Percentiles rank a stretch among this genome's conserved stretches.
These are phyloP conservation scores for Saussurea involucrata DNA, from an alignment of 129 eudicot genomes.

Conservation along the genomic window DNA sequence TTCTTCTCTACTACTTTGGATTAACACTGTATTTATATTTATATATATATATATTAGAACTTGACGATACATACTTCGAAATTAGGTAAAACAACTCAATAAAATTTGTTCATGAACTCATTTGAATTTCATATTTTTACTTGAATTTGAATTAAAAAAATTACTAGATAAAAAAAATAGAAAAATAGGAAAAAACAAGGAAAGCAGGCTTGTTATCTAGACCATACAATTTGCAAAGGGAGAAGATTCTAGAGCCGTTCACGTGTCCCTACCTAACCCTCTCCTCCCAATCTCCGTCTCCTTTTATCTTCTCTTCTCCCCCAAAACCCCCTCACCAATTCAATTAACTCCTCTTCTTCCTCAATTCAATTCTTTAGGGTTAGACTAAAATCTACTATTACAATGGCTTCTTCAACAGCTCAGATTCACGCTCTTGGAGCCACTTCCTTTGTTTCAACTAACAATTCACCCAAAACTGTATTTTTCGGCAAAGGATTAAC, in stretches of 20 bases:
- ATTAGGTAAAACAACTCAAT: too few species aligned
- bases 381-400: background rate
- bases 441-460: conserved; percentile 22
- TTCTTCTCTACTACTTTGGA: too few species aligned
- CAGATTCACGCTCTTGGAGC: conserved; percentile 60
- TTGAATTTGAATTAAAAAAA: too few species aligned
- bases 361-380: background rate
- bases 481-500: conserved; percentile 60
- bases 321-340: conserved; percentile 5
- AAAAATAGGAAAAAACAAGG: background rate
- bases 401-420: conserved; percentile 69
- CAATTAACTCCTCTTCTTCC: background rate
- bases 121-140: too few species aligned
- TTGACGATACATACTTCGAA: too few species aligned
- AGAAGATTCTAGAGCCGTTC: conserved; percentile 30
- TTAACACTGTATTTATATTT: too few species aligned
- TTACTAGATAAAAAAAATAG: too few species aligned
- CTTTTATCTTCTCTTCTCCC: conserved; percentile 21
- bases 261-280: conserved; percentile 41
- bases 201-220: background rate
- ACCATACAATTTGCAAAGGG: conserved; percentile 4
- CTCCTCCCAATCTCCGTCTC: conserved; percentile 36
- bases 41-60: too few species aligned
- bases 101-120: too few species aligned
- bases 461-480: conserved; percentile 28